Base-by-base conservation (phyloP, 495 filamentous ascomycete species). In the Melanomma pulvis-pyrius region DNA sequence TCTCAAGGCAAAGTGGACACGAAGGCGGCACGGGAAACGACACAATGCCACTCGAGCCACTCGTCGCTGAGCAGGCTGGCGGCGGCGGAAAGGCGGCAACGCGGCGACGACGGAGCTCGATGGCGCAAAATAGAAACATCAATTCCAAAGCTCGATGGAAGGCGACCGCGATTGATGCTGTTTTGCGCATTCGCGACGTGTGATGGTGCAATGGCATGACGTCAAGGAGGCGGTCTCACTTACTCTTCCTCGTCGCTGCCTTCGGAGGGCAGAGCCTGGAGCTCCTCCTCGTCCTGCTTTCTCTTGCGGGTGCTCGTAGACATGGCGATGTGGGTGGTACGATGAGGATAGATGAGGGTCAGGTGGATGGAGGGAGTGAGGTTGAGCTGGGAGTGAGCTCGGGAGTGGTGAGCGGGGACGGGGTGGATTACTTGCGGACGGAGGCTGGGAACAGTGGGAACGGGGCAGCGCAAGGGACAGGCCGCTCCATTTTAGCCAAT, bases 201-300 rank as follows among this genome's bases (percentile, higher is more conserved):
- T 17, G n/a, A 28, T 41, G 60, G 55, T 64, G 61, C 61, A 55
- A 57, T 64, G 58, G 41, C 50, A 71, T 71, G 68, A 75, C 73
- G 71, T 75, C 73, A 75, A 71, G 59, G 59, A 47, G 57, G 25
- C 32, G 48, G n/a, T 59, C 22, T 22, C 21, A 80, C 84, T 83
- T 79, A 87, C 84, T 87, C 84, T 78, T 88, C 85, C 65, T 86
- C 84, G 69, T 85, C 84, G 44, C 82, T 84, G 47, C 81, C 84
- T 56, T 88, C 85, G 49, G 82, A 84, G 44, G 85, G 85, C 25
- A 88, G 82, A 24, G 84, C 82, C 65, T 82, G 79, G 55, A 88
- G 80, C 75, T 87, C 81, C 63, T 82, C 81, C 67, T 83, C 82
- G 72, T 87, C 85, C 65, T 85, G 82, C 83, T 86, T 86, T 81